Evolutionary conservation across 805 yeast genomes (phyloP).

Genomic region (Millerozyma acaciae): DNA sequence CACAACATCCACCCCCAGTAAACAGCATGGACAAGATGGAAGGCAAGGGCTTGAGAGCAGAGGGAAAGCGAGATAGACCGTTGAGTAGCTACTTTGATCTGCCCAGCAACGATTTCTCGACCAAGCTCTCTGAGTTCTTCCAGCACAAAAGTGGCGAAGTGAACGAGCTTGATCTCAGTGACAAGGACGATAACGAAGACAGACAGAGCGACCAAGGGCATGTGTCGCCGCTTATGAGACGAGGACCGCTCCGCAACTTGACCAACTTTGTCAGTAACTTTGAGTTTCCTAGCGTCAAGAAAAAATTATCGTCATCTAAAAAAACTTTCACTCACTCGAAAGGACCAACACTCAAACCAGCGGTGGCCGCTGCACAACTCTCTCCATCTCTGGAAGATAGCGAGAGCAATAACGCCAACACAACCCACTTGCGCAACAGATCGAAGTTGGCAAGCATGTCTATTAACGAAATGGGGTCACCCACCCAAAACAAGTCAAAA

Average conservation of each 20-base stretch:
- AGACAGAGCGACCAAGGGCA: conserved; percentile 3
- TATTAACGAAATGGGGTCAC: conserved; percentile 4
- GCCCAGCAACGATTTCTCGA: conserved; percentile 22
- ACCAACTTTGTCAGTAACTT: conserved; percentile 23
- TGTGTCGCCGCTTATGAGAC: conserved; percentile 18
- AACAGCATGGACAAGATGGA: too few relatives aligned
- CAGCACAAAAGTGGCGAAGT: conserved; percentile 6
- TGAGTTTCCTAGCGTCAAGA: conserved; percentile 18
- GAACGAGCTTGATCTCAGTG: conserved; percentile 3
- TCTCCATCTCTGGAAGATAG: conserved; percentile 30
- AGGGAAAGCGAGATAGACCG: conserved; percentile 26
- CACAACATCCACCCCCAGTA: too few relatives aligned
- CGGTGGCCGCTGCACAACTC: conserved; percentile 5
- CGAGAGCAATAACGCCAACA: not conserved
- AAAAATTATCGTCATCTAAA: conserved; percentile 17
- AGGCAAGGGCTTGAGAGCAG: too few relatives aligned
- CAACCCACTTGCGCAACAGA: too few relatives aligned
- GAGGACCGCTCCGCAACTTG: conserved; percentile 27
- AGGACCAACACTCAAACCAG: conserved; percentile 18
- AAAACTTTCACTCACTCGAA: conserved; percentile 17
- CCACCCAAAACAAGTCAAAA: conserved; percentile 22
- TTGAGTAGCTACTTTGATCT: conserved; percentile 36
- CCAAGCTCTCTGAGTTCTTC: conserved; percentile 2
- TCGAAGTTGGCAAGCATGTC: not conserved
- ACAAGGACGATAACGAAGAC: conserved; percentile 2